These are phyloP conservation scores for Acacia acuminata DNA, from an alignment of 306 rosid species.

Conservation along the genomic window DNA sequence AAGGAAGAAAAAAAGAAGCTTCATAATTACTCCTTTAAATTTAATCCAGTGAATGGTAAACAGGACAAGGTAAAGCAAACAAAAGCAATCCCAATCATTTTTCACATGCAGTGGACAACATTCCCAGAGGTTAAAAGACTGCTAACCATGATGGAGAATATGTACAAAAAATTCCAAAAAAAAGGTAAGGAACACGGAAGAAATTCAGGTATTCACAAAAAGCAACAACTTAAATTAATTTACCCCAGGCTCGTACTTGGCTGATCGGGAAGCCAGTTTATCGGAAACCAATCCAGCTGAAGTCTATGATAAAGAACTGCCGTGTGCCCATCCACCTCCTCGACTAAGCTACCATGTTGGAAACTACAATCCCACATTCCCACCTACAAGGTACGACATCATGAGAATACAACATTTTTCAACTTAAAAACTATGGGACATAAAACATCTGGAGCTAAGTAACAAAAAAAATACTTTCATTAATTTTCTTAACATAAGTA, in stretches of 20 bases:
- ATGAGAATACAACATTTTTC: too few species aligned
- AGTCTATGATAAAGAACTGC: too few species aligned
- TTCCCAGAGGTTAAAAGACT: not conserved
- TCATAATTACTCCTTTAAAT: not conserved
- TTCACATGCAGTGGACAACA: not conserved
- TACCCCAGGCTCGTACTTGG: constrained; percentile 69
- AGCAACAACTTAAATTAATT: constrained; percentile 4
- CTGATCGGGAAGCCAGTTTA: constrained; percentile 55
- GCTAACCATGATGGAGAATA: not conserved
- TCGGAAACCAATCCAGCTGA: too few species aligned
- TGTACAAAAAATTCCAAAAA: not conserved
- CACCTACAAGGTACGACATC: too few species aligned
- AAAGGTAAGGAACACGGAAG: not conserved
- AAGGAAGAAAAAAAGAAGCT: not conserved
- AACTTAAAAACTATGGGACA: too few species aligned
- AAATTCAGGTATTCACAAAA: constrained; percentile 14
- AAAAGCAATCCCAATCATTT: not conserved
- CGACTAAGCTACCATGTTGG: too few species aligned
- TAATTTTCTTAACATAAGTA: too few species aligned
- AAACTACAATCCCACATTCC: too few species aligned
- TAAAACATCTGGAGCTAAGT: too few species aligned
- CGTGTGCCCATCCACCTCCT: too few species aligned
- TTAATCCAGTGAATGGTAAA: not conserved
- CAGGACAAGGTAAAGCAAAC: not conserved
- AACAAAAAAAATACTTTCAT: too few species aligned